Base-by-base conservation (phyloP, 495 filamentous ascomycete species). In the Penicillium daleae region DNA sequence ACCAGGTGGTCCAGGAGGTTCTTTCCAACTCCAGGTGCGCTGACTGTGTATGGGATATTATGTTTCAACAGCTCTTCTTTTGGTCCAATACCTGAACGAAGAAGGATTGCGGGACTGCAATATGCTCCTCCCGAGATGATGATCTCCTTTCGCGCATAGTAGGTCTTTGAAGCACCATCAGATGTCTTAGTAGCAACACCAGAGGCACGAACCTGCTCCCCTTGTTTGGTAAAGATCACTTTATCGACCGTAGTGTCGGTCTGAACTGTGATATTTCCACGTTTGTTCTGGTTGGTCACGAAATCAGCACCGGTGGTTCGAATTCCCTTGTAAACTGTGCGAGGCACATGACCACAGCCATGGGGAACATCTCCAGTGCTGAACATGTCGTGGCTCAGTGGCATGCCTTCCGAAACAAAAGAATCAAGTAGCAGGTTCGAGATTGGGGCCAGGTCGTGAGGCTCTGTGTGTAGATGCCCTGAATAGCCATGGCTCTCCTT, bases 21-120 rank as follows among this genome's bases (percentile, higher is more conserved):
- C 55, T 77, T 77, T 5, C 85, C 85, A 2, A 87, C 85, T 12
- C 82, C 85, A 9, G 83, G 84, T 1, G 81, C 65, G 26, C 85
- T 72, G 2, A 79, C 67, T 21, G 77, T 62, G 27, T 81, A 75
- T n/a, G 75, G 65, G 46, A 88, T 86, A 10, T 69, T 70, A 57
- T 80, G 74, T 44, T 79, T 74, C 2, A 70, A 58, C 13, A 86
- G 72, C 50, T 86, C 82, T 0, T 76, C 73, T 8, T 72, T 75
- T 0, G 82, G 76, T 0, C 86, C 85, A 53, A 88, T 80, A 9
- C 84, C 85, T 19, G 76, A 82, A 4, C 83, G 80, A 60, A 85
- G 81, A 10, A 88, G 72, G 17, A 87, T 78, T 42, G 85, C 78
- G 21, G 85, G 85, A 22, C 81, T 79, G 75, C 84, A 85, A 72